A percentile compares a stretch with the other conserved stretches of the same genome.
Evolutionary conservation across 495 filamentous ascomycete genomes (phyloP).

Genomic region (Lasiosphaeris hirsuta): DNA sequence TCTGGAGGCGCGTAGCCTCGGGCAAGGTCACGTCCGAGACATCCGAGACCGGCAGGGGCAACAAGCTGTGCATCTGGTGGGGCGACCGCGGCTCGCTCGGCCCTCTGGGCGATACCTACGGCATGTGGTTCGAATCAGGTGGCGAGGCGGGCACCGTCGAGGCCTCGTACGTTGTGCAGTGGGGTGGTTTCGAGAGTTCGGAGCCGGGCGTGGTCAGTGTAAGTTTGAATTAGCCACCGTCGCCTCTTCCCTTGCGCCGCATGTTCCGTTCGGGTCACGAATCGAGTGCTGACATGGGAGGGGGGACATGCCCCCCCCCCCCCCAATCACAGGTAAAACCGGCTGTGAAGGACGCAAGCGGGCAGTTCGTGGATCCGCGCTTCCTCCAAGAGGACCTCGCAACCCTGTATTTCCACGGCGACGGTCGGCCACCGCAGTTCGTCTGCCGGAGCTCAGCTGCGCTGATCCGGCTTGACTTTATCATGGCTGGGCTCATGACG

Average conservation of each 20-base stretch:
- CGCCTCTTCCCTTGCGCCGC: too few relatives aligned
- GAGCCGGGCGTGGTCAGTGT: constrained; percentile 4
- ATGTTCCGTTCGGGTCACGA: too few relatives aligned
- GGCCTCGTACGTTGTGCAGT: constrained; percentile 3
- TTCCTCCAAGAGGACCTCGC: not conserved
- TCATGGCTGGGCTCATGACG: constrained; percentile 10
- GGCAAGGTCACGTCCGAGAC: not conserved
- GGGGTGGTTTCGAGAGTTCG: constrained; percentile 2
- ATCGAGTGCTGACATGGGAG: too few relatives aligned
- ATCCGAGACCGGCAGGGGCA: not conserved
- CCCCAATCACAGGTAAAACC: not conserved
- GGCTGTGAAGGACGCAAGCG: not conserved
- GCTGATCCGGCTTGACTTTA: not conserved
- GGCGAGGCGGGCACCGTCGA: not conserved
- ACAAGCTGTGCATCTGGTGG: constrained; percentile 1
- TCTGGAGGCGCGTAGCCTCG: constrained; percentile 5
- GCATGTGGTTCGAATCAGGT: constrained; percentile 4
- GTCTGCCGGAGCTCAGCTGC: not conserved
- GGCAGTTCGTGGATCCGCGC: not conserved
- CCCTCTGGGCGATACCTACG: not conserved
- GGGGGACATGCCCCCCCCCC: not conserved
- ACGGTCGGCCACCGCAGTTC: constrained; percentile 7
- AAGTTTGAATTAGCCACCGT: too few relatives aligned
- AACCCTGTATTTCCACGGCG: constrained; percentile 2
- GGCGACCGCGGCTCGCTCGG: not conserved